Evolutionary conservation across 192 early-diverging fungal genomes (phyloP).

Genomic region (Phycomyces nitens): DNA sequence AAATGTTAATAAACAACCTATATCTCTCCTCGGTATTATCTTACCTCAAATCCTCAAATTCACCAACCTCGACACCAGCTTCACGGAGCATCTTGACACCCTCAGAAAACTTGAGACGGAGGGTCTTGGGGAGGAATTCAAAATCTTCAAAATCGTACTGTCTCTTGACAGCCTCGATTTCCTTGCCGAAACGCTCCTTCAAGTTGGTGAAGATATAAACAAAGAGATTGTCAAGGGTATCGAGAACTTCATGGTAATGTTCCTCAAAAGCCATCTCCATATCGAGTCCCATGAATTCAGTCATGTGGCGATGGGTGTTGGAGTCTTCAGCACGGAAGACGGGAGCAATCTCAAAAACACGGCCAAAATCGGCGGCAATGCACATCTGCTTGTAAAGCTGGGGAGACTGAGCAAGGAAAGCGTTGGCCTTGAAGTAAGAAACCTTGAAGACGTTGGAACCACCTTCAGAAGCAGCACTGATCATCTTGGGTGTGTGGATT

Average conservation of each 20-base stretch:
- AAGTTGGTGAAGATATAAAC: constrained; percentile 89
- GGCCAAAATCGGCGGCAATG: constrained; percentile 94
- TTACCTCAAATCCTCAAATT: constrained; percentile 86
- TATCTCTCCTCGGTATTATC: constrained; percentile 6
- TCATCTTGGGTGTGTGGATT: constrained; percentile 98
- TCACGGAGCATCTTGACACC: constrained; percentile 86
- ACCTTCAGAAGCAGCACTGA: constrained; percentile 90
- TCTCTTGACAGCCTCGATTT: constrained; percentile 80
- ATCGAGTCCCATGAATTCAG: constrained; percentile 98
- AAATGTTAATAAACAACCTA: constrained; percentile 7
- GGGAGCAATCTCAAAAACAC: constrained; percentile 95
- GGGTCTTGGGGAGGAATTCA: constrained; percentile 76
- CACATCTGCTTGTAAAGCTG: constrained; percentile 99
- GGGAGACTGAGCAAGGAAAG: constrained; percentile 96
- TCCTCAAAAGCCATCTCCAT: constrained; percentile 98
- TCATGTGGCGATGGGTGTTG: constrained; percentile 98
- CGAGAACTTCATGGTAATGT: constrained; percentile 98
- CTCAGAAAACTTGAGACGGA: constrained; percentile 84
- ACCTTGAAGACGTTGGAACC: constrained; percentile 98
- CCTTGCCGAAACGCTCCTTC: constrained; percentile 73
- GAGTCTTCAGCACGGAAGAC: constrained; percentile 99
- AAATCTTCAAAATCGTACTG: constrained; percentile 95
- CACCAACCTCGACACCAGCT: constrained; percentile 84
- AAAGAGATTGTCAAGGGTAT: constrained; percentile 91
- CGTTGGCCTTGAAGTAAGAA: constrained; percentile 91